phyloP scores from a whole-genome alignment of 148 eudicot species.

The Simmondsia chinensis region DNA sequence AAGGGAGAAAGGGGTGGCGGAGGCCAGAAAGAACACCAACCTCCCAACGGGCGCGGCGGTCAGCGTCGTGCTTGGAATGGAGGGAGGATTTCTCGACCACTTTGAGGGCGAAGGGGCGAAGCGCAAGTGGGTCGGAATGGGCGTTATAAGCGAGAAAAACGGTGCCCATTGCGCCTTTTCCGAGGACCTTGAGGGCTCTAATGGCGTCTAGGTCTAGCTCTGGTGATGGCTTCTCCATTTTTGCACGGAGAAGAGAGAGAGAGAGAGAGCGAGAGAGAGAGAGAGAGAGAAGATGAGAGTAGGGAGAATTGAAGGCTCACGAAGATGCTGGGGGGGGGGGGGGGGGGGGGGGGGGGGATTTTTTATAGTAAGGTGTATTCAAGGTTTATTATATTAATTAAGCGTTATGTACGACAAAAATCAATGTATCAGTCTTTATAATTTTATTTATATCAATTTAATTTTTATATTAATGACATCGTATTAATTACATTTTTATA shows the following conservation, averaged over 20 bases:
- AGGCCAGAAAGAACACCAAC: conserved; percentile 36
- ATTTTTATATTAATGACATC: too few relatives aligned
- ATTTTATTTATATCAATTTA: too few relatives aligned
- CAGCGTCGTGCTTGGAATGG: conserved; percentile 26
- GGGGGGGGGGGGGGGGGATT: background rate
- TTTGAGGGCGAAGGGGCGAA: conserved; percentile 48
- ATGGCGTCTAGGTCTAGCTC: conserved; percentile 37
- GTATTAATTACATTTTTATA: too few relatives aligned
- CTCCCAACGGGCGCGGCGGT: conserved; percentile 69
- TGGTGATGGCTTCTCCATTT: conserved; percentile 5
- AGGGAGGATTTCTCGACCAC: conserved; percentile 43
- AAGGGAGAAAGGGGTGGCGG: conserved; percentile 64
- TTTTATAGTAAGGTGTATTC: conserved; percentile 17
- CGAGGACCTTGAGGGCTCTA: conserved; percentile 54
- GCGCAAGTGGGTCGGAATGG: conserved; percentile 27
- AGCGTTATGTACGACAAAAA: too few relatives aligned
- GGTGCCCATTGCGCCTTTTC: conserved; percentile 95
- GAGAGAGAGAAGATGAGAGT: conserved; percentile 2
- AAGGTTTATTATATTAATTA: background rate
- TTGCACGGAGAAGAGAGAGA: background rate
- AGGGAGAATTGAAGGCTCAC: too few relatives aligned
- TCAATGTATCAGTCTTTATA: too few relatives aligned
- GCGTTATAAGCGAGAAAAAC: conserved; percentile 62
- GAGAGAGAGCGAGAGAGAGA: conserved; percentile 5
- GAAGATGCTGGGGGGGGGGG: background rate